A percentile compares a stretch with the other conserved stretches of the same genome.
Conservation (phyloP, 306 rosid species). For the Ochetophila trinervis region DNA sequence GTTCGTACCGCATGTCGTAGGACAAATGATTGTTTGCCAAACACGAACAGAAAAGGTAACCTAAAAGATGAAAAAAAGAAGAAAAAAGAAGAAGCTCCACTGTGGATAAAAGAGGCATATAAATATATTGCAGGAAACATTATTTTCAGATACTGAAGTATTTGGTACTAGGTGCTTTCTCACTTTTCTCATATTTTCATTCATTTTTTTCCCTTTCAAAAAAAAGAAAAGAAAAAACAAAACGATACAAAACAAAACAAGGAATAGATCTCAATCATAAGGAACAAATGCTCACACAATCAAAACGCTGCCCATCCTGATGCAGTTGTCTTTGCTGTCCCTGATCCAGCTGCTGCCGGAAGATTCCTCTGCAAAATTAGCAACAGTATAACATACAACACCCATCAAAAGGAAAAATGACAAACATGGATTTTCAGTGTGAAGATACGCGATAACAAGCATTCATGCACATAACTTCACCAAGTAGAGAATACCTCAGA, state of each 20-base stretch:
- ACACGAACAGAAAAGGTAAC: background rate
- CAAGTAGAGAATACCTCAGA: background rate
- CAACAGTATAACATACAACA: background rate
- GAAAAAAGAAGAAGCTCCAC: background rate
- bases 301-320: conserved; percentile 99
- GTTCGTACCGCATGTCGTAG: no score
- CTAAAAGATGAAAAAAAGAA: no score
- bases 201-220: conserved; percentile 27
- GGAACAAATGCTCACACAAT: conserved; percentile 47
- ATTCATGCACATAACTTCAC: background rate
- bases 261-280: conserved; percentile 40
- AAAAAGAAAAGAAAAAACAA: background rate
- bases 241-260: conserved; percentile 10
- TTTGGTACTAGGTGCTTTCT: conserved; percentile 34
- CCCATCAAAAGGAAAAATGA: background rate
- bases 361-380: conserved; percentile 63
- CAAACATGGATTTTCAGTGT: background rate
- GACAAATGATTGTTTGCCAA: no score
- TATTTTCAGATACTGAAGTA: conserved; percentile 32
- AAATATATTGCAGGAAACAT: conserved; percentile 40
- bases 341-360: conserved; percentile 60
- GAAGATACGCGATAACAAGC: no score
- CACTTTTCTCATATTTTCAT: conserved; percentile 31
- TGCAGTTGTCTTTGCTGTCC: conserved; percentile 56
- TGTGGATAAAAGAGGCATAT: conserved; percentile 18